Percentiles rank a stretch among this genome's conserved stretches.
Evolutionary conservation across 345 rosid genomes (phyloP).

Genomic region (Rhodomyrtus tomentosa): DNA sequence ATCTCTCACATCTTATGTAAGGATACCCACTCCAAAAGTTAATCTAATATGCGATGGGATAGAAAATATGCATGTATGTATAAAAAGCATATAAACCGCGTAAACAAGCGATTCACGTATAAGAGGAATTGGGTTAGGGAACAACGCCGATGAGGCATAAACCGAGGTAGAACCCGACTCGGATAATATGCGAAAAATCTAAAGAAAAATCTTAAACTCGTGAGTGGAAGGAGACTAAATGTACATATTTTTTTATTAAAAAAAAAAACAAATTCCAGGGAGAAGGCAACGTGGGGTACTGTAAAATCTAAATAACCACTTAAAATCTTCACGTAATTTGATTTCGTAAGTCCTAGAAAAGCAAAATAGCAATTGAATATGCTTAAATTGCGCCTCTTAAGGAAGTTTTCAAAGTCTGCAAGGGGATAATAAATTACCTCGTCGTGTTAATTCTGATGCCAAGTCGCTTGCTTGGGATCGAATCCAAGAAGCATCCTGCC

Average conservation of each 20-base stretch:
- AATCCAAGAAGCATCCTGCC: neutral
- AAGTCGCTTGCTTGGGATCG: neutral
- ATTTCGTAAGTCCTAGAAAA: neutral
- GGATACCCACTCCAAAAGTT: neutral
- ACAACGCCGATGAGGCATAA: neutral
- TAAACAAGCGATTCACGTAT: neutral
- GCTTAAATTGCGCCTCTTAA: neutral
- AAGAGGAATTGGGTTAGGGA: neutral
- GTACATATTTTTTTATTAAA: neutral
- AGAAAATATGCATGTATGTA: too few relatives aligned
- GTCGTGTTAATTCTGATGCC: neutral
- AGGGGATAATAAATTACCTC: neutral
- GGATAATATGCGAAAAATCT: neutral
- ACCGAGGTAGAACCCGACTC: accelerated
- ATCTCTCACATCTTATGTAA: neutral
- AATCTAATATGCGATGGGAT: neutral
- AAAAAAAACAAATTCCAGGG: neutral
- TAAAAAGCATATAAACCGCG: neutral
- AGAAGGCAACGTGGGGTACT: neutral
- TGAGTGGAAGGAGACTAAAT: neutral
- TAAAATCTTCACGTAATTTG: neutral
- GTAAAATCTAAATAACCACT: neutral
- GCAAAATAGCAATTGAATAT: neutral
- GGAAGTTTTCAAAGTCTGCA: neutral
- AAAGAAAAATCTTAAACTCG: neutral